phyloP scores from a whole-genome alignment of 192 early-diverging fungal species.

The Rhizoclosmatium globosum region DNA sequence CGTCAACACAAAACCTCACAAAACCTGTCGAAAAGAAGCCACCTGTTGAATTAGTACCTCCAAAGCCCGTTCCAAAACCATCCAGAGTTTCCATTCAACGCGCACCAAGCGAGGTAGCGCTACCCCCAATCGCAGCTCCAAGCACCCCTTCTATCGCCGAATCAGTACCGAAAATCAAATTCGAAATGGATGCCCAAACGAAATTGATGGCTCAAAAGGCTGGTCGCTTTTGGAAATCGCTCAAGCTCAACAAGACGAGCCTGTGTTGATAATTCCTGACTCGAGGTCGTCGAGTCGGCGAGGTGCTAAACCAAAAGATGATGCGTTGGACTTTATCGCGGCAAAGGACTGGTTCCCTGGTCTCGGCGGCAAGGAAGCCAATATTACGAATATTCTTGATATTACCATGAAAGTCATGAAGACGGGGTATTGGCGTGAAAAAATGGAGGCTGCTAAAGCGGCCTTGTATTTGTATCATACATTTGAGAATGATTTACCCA shows the following conservation, averaged over 20 bases:
- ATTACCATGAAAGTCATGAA: constrained; percentile 43
- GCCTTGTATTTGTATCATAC: constrained; percentile 42
- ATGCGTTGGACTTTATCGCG: constrained; percentile 28
- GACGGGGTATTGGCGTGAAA: constrained; percentile 31
- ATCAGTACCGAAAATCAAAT: background rate
- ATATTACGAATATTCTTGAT: constrained; percentile 42
- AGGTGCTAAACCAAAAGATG: background rate
- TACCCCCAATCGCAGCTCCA: background rate
- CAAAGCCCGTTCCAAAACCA: background rate
- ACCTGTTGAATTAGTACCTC: no score
- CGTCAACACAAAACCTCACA: no score
- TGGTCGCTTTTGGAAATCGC: constrained; percentile 42
- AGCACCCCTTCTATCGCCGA: background rate
- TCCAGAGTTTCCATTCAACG: background rate
- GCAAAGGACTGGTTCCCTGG: constrained; percentile 55
- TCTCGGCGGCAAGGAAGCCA: constrained; percentile 42
- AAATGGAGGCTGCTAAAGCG: constrained; percentile 31
- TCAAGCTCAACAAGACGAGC: background rate
- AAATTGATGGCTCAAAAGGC: constrained; percentile 24
- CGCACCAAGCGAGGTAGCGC: background rate
- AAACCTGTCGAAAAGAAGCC: no score
- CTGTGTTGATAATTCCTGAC: background rate
- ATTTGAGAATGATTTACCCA: constrained; percentile 51
- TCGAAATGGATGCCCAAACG: constrained; percentile 18
- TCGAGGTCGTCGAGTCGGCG: no score